Evolutionary conservation across 805 yeast genomes (phyloP).

Genomic region (Ogataea pilisensis): DNA sequence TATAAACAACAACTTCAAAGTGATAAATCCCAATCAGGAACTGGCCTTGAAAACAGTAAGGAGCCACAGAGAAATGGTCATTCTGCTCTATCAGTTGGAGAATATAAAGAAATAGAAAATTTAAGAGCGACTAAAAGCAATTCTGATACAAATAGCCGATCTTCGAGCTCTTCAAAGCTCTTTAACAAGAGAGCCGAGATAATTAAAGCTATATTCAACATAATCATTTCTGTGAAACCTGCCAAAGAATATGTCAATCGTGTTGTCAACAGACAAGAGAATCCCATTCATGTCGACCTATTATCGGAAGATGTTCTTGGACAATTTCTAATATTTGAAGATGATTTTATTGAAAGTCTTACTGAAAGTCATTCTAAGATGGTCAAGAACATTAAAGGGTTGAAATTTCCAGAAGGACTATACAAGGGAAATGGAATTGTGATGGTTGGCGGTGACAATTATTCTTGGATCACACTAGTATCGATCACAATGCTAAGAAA

Average conservation of each 20-base stretch:
- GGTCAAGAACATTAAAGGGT: slow-evolving; percentile 37
- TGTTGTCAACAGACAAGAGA: slow-evolving; percentile 6
- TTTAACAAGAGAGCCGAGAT: slow-evolving; percentile 16
- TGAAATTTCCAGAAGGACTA: slow-evolving; percentile 28
- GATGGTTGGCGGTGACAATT: slow-evolving; percentile 58
- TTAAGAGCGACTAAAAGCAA: too few relatives aligned
- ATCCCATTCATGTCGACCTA: slow-evolving; percentile 10
- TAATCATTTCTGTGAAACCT: slow-evolving; percentile 18
- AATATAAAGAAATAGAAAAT: too few relatives aligned
- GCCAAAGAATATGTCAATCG: slow-evolving; percentile 10
- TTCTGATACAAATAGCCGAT: too few relatives aligned
- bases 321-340: slow-evolving; percentile 36
- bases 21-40: not conserved
- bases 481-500: slow-evolving; percentile 43
- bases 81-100: too few relatives aligned
- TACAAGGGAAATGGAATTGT: slow-evolving; percentile 54
- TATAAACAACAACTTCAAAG: not conserved
- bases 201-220: slow-evolving; percentile 20
- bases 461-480: slow-evolving; percentile 46
- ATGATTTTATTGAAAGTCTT: slow-evolving; percentile 39
- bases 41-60: too few relatives aligned
- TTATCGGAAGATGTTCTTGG: slow-evolving; percentile 13
- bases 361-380: slow-evolving; percentile 41
- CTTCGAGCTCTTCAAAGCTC: too few relatives aligned
- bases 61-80: too few relatives aligned